A percentile compares a stretch with the other conserved stretches of the same genome.
Conservation (phyloP, 495 filamentous ascomycete species). For the Tetracladium marchalianum region DNA sequence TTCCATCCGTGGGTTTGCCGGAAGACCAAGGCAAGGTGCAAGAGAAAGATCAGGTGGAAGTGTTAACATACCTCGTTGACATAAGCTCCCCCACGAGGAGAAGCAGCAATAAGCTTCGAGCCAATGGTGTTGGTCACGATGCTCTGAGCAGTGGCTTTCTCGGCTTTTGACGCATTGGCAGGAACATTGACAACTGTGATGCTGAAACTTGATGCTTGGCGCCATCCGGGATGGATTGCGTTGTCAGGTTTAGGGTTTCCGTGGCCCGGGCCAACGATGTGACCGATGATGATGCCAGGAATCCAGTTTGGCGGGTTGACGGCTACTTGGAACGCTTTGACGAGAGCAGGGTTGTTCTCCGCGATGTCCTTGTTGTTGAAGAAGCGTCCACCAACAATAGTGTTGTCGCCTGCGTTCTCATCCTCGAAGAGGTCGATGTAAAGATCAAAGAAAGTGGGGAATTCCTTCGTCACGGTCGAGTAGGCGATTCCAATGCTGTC, state of each 20-base stretch:
- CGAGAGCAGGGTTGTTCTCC: conserved; percentile 29
- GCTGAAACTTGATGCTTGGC: not conserved
- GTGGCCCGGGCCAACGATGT: conserved; percentile 38
- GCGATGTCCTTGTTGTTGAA: conserved; percentile 30
- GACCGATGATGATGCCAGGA: conserved; percentile 34
- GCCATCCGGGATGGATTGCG: conserved; percentile 7
- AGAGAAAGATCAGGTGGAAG: too few species aligned
- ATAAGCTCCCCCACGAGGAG: not conserved
- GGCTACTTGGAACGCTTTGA: conserved; percentile 30
- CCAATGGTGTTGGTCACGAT: not conserved
- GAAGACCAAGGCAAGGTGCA: too few species aligned
- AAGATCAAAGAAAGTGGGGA: conserved; percentile 33
- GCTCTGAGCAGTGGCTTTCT: not conserved
- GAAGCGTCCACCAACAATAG: conserved; percentile 37
- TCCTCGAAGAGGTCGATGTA: conserved; percentile 38
- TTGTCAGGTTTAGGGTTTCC: conserved; percentile 22
- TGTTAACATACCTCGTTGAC: conserved; percentile 2
- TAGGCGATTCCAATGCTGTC: conserved; percentile 26
- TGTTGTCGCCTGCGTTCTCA: conserved; percentile 31
- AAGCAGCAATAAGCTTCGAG: not conserved
- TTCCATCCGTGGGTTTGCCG: too few species aligned
- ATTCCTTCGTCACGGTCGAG: conserved; percentile 22
- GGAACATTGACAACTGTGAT: not conserved
- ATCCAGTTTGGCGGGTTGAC: conserved; percentile 15
- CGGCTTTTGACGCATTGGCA: not conserved